Evolutionary conservation across 768 basidiomycete genomes (phyloP), one percentile per base, ranked within the genome.

Genomic region (Trametes villosa): DNA sequence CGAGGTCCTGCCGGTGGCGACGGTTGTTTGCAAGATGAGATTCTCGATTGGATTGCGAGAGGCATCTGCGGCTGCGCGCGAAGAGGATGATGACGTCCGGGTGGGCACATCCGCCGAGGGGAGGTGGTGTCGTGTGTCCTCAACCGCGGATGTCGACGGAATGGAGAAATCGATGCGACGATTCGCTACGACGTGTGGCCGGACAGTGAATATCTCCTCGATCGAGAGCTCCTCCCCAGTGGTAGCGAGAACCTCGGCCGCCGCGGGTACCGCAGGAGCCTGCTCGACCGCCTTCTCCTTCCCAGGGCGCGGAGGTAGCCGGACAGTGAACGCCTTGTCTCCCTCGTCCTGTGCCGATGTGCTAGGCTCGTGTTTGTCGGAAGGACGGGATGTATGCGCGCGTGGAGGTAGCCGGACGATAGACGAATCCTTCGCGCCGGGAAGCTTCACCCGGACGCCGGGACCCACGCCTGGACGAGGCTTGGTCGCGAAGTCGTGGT

Each of bases 381-480:
- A 60, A 41, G 50, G 24, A 29, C 53, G 12, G 50, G 55, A 44
- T 34, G 52, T n/a, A 30, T 27, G 59, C 9, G 62, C 47, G 27
- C 69, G 73, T 34, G 69, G 61, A 7, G 74, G 68, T 9, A 77
- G 72, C 49, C 83, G 79, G 47, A 87, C 53, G 18, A 63, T 74
- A 42, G 87, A 70, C 74, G 77, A 40, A 63, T 64, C 64, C 69
- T 72, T 46, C 42, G 52, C 67, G 5, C 86, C 86, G 4, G 90
- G 84, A 20, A 94, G 71, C 67, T 85, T 88, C 56, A 93, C 79
- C 24, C 88, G 83, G 62, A 84, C 80, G 29, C 77, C 77, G 29
- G 80, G 78, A 6, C 80, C 82, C 46, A 83, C 81, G 22, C 85
- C 84, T 13, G 75, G 75, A n/a, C 85, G 83, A 13, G 85, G 79